Percentiles rank a stretch among this genome's conserved stretches.
Evolutionary conservation across 1,139 yeast genomes (phyloP).

Genomic region (Pichia sp.): DNA sequence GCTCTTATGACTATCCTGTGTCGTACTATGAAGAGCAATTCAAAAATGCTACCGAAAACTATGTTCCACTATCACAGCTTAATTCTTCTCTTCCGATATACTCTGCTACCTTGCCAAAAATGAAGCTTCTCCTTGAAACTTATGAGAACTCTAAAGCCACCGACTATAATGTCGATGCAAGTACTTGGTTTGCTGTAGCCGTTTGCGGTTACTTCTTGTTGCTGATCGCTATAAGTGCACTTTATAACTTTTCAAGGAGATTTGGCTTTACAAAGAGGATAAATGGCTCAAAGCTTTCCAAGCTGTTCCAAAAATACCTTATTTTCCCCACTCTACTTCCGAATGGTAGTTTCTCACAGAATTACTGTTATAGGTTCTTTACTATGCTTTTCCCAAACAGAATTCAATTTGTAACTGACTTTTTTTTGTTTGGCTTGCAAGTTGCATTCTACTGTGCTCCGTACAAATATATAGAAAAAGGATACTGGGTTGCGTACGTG

Average conservation of each 20-base stretch:
- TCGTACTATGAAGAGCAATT: conserved; percentile 8
- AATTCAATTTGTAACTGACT: conserved; percentile 39
- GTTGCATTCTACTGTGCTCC: conserved; percentile 22
- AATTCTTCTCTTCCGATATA: background rate
- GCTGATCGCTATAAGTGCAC: conserved; percentile 12
- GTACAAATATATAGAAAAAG: conserved; percentile 5
- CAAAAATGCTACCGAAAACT: conserved; percentile 15
- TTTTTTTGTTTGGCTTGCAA: conserved; percentile 20
- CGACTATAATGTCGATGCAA: conserved; percentile 13
- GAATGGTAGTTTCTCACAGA: conserved; percentile 21
- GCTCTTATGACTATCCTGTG: conserved; percentile 2
- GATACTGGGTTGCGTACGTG: background rate
- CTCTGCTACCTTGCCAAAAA: conserved; percentile 16
- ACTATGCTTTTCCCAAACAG: conserved; percentile 49
- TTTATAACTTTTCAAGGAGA: conserved; percentile 12
- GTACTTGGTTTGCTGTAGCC: conserved; percentile 18
- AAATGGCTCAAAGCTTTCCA: conserved; percentile 15
- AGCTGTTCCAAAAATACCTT: conserved; percentile 21
- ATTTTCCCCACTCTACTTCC: conserved; percentile 25
- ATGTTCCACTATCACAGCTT: background rate
- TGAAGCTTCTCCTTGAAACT: background rate
- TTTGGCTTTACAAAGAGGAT: conserved; percentile 15
- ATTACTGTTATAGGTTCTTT: conserved; percentile 16
- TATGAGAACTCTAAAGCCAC: conserved; percentile 1
- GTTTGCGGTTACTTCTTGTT: conserved; percentile 14